phyloP scores from a whole-genome alignment of 2,329 filamentous ascomycete species.

The Pseudocercospora fuligena region DNA sequence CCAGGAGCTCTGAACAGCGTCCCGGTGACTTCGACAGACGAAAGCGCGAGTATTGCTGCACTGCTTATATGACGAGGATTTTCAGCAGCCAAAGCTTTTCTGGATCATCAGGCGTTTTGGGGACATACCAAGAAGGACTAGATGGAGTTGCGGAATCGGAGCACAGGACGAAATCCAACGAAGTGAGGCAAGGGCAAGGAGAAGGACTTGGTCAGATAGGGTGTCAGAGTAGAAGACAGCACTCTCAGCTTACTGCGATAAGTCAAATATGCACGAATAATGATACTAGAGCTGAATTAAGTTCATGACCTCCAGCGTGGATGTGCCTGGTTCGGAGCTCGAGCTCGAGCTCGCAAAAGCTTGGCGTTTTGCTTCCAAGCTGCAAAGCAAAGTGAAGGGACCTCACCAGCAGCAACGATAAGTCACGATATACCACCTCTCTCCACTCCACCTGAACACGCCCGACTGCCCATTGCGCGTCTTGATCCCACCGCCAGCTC shows the following conservation, averaged over 20 bases:
- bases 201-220: neutral
- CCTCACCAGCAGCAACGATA: neutral
- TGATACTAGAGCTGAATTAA: neutral
- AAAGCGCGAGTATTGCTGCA: constrained; percentile 1
- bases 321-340: neutral
- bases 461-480: neutral
- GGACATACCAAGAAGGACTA: neutral
- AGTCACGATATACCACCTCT: neutral
- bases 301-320: neutral
- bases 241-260: neutral
- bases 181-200: neutral
- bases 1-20: neutral
- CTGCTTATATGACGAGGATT: neutral
- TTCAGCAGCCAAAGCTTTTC: neutral
- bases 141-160: neutral
- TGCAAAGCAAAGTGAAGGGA: neutral
- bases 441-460: neutral
- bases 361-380: neutral
- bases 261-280: too few species aligned
- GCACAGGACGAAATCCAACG: neutral
- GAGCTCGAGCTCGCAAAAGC: neutral
- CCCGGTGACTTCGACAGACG: constrained; percentile 4
- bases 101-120: neutral
- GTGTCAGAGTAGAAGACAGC: neutral
- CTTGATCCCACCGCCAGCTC: neutral